phyloP scores from a whole-genome alignment of 2,329 filamentous ascomycete species.

The Ampelomyces quisqualis region DNA sequence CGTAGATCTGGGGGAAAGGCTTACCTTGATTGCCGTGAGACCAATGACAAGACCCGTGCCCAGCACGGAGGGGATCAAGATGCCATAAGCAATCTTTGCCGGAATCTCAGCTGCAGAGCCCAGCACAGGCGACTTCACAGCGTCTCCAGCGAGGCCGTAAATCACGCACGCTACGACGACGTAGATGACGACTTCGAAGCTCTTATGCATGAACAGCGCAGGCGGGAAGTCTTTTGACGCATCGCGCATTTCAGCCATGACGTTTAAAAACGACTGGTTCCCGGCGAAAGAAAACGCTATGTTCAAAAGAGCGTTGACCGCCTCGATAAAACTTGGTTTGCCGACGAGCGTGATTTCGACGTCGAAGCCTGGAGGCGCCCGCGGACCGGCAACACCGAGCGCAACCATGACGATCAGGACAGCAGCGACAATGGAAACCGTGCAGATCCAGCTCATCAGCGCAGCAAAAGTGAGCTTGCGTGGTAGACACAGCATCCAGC shows the following conservation, averaged over 20 bases:
- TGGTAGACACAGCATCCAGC: constrained; percentile 60
- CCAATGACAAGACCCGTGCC: constrained; percentile 71
- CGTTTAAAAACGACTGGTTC: constrained; percentile 66
- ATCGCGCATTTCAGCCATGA: constrained; percentile 65
- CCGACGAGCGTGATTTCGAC: constrained; percentile 24
- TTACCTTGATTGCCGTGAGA: constrained; percentile 60
- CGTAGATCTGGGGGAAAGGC: no score
- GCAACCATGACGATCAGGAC: constrained; percentile 69
- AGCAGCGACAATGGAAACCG: constrained; percentile 61
- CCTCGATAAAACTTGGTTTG: constrained; percentile 30
- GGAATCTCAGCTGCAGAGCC: constrained; percentile 59
- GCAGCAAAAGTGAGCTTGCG: constrained; percentile 63
- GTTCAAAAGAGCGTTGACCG: constrained; percentile 49
- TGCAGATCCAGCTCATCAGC: constrained; percentile 59
- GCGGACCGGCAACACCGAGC: constrained; percentile 55
- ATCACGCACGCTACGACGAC: constrained; percentile 67
- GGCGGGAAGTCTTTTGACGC: constrained; percentile 60
- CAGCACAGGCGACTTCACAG: constrained; percentile 65
- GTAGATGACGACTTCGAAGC: constrained; percentile 61
- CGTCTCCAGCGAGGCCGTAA: constrained; percentile 63
- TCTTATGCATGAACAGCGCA: constrained; percentile 58
- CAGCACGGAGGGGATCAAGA: constrained; percentile 68
- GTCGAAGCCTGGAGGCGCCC: constrained; percentile 33
- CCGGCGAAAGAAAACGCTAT: constrained; percentile 69
- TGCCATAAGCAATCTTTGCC: constrained; percentile 65